Base-by-base conservation (phyloP, 1,139 yeast genomes). In the Kurtzmaniella quercitrusa region DNA sequence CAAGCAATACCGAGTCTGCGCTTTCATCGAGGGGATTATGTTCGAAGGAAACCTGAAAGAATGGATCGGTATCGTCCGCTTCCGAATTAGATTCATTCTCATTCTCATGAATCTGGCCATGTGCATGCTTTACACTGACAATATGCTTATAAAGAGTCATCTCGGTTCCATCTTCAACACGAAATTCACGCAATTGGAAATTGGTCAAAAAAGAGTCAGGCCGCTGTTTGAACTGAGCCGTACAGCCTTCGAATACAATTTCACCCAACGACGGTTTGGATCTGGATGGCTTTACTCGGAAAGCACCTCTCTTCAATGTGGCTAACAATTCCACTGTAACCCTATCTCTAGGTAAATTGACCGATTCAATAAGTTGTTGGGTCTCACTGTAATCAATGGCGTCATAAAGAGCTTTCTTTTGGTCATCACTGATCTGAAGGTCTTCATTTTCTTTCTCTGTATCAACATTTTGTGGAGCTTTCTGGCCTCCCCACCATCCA, bases 331-430 rank as follows among this genome's bases (percentile, higher is more conserved):
- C 86, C 47, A 86, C 54, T 19, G 77, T 79, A 2, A 85, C 79
- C 34, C 89, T 72, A 47, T 89, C 94, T 41, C 80, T 75, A 0
- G 97, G 96, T 2, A 86, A 57, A 49, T 84, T 85, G 11, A 84
- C 67, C 0, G 82, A 65, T 14, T 78, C 78, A 0, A 71, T 50
- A 0, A 78, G 55, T 0, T 76, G 74, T 42, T 77, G 72, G 22
- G 78, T 68, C 48, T 89, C 96, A 53, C 89, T 88, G 65, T 85
- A 91, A 48, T 91, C 99, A 50, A 94, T 93, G 0, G 97, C 95
- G 48, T 88, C 96, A 57, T 88, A 91, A 14, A 93, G 72, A 43
- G 94, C 98, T 57, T 88, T 73, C 49, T 83, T 70, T 53, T 86
- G 93, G 47, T 83, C 88, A 19, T 82, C 86, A 8, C 66, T 55